phyloP scores from a whole-genome alignment of 2,329 filamentous ascomycete genomes.

The Tolypocladium sp. region DNA sequence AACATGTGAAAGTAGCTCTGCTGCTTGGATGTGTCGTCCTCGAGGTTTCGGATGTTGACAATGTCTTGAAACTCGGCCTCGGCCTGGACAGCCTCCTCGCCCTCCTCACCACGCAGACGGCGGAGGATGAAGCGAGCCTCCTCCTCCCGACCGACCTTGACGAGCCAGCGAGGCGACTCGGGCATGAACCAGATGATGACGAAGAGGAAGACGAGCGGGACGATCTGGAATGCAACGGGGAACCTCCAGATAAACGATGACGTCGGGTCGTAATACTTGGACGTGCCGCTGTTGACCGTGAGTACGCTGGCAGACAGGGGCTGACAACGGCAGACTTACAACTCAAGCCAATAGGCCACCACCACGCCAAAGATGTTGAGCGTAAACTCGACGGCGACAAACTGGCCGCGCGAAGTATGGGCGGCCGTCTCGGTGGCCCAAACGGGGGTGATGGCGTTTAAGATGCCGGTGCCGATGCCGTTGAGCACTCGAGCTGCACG shows the following conservation, averaged over 20 bases:
- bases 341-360: conserved; percentile 48
- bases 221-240: conserved; percentile 60
- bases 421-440: conserved; percentile 64
- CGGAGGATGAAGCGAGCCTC: conserved; percentile 59
- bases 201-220: conserved; percentile 51
- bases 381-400: conserved; percentile 65
- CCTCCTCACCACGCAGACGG: conserved; percentile 50
- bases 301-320: neutral
- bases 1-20: conserved; percentile 59
- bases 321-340: conserved; percentile 15
- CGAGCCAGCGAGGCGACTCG: conserved; percentile 59
- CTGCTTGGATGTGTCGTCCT: conserved; percentile 47
- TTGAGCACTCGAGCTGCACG: conserved; percentile 28
- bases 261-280: conserved; percentile 48
- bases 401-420: conserved; percentile 58
- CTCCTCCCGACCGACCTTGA: conserved; percentile 55
- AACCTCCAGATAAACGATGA: conserved; percentile 58
- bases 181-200: conserved; percentile 55
- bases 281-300: conserved; percentile 32
- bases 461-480: conserved; percentile 58
- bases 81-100: conserved; percentile 41
- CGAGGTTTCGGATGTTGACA: conserved; percentile 50
- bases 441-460: conserved; percentile 63
- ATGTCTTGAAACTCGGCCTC: conserved; percentile 63
- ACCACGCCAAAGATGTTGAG: conserved; percentile 65